These are phyloP conservation scores for Colletotrichum kahawae DNA, from an alignment of 2,329 filamentous ascomycete species.

Conservation along the genomic window DNA sequence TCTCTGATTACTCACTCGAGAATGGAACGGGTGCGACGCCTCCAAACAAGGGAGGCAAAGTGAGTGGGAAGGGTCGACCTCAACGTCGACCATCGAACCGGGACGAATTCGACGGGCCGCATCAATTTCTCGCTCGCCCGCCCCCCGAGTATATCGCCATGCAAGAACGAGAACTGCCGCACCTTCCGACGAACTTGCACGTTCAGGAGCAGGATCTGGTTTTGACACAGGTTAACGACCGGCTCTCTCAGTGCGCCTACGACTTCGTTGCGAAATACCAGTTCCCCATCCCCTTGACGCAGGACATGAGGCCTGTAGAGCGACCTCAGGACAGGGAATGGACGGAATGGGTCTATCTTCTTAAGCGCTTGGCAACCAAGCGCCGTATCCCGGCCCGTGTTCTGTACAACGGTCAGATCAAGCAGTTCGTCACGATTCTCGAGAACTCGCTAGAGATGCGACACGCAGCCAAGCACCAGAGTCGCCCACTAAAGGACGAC, in stretches of 20 bases:
- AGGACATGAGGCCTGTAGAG: conserved; percentile 80
- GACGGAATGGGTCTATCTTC: conserved; percentile 90
- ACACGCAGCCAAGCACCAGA: conserved; percentile 83
- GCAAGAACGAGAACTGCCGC: conserved; percentile 81
- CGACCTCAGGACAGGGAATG: conserved; percentile 81
- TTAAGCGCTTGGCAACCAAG: conserved; percentile 86
- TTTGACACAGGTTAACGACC: conserved; percentile 80
- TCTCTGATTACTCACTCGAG: conserved; percentile 66
- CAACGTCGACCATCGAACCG: conserved; percentile 79
- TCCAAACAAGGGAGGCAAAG: conserved; percentile 47
- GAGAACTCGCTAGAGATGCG: conserved; percentile 91
- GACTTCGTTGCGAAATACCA: conserved; percentile 92
- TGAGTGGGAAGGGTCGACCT: conserved; percentile 52
- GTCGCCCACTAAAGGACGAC: conserved; percentile 84
- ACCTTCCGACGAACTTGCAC: conserved; percentile 81
- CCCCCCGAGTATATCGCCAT: conserved; percentile 73
- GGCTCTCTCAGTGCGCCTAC: conserved; percentile 83
- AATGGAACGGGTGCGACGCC: conserved; percentile 47
- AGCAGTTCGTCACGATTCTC: conserved; percentile 86
- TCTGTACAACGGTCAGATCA: conserved; percentile 88
- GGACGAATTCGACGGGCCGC: conserved; percentile 88
- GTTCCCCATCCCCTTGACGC: conserved; percentile 84
- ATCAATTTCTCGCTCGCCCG: conserved; percentile 79
- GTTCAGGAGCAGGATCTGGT: conserved; percentile 87
- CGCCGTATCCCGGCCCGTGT: conserved; percentile 83